Evolutionary conservation across 768 basidiomycete species (phyloP).

Genomic region (Cystofilobasidium capitatum): DNA sequence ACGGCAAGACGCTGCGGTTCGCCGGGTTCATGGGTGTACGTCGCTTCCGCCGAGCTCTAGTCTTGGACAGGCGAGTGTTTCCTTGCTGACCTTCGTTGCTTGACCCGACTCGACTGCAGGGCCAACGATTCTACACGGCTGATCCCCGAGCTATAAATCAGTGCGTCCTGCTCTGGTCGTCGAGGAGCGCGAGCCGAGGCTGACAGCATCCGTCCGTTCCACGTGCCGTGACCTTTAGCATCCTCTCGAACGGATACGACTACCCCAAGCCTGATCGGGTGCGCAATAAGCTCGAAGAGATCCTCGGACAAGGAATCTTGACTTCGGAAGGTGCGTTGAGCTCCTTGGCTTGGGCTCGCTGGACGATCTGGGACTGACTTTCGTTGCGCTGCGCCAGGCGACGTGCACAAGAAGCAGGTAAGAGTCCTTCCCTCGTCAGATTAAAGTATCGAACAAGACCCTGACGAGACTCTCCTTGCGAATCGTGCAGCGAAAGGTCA

Average conservation of each 20-base stretch:
- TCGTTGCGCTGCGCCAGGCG: not conserved
- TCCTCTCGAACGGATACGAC: constrained; percentile 10
- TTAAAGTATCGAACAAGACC: not conserved
- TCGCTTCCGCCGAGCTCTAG: too few species aligned
- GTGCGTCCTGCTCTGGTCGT: not conserved
- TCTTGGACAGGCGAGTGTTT: too few species aligned
- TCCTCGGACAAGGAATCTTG: constrained; percentile 7
- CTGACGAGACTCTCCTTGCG: not conserved
- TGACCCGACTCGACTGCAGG: not conserved
- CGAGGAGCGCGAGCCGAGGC: not conserved
- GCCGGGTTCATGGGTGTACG: constrained; percentile 12
- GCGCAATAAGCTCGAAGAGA: not conserved
- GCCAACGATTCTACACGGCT: constrained; percentile 18
- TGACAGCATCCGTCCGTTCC: not conserved
- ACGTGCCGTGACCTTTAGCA: not conserved
- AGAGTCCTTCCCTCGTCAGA: not conserved
- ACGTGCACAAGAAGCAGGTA: constrained; percentile 4
- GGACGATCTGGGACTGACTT: not conserved
- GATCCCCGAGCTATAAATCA: constrained; percentile 9
- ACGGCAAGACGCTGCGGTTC: constrained; percentile 12
- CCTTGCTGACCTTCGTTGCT: not conserved
- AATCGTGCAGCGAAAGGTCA: constrained; percentile 7
- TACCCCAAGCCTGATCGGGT: constrained; percentile 15
- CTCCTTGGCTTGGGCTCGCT: not conserved
- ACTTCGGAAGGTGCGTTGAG: constrained; percentile 9